Conservation (phyloP, 1,284 basidiomycete genomes). For the Fomitopsis pinicola region DNA sequence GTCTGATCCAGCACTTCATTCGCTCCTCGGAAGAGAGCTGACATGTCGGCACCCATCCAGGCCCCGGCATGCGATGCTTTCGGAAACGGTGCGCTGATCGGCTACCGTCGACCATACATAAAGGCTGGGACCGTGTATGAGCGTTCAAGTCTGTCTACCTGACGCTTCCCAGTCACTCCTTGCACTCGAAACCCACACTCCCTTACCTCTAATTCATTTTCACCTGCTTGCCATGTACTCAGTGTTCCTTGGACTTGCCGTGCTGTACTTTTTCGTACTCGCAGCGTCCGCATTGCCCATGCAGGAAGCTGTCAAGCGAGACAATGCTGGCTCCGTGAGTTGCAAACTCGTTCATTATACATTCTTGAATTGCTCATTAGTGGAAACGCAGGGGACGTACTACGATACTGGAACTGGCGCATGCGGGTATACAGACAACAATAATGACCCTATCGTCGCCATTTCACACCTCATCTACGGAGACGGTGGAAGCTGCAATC, state of each 20-base stretch:
- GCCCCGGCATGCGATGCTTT: too few species aligned
- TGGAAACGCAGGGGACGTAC: background rate
- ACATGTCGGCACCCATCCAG: too few species aligned
- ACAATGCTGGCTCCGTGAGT: background rate
- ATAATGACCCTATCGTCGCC: constrained; percentile 33
- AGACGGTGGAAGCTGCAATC: constrained; percentile 12
- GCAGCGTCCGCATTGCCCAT: background rate
- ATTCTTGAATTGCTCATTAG: too few species aligned
- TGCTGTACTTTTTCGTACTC: background rate
- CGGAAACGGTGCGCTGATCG: too few species aligned
- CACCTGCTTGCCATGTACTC: background rate
- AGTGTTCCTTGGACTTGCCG: background rate
- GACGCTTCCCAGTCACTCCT: background rate
- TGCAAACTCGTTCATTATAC: background rate
- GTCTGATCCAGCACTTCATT: too few species aligned
- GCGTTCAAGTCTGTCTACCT: background rate
- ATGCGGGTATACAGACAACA: constrained; percentile 28
- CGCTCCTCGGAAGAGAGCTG: too few species aligned
- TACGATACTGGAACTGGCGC: constrained; percentile 26
- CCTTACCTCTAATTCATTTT: too few species aligned
- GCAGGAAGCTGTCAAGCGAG: background rate
- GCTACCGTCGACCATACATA: too few species aligned
- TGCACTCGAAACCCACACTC: background rate
- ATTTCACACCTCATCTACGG: constrained; percentile 17
- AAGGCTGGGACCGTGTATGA: too few species aligned